phyloP scores from a whole-genome alignment of 1,284 basidiomycete genomes.

The Hypsizygus ulmarius region DNA sequence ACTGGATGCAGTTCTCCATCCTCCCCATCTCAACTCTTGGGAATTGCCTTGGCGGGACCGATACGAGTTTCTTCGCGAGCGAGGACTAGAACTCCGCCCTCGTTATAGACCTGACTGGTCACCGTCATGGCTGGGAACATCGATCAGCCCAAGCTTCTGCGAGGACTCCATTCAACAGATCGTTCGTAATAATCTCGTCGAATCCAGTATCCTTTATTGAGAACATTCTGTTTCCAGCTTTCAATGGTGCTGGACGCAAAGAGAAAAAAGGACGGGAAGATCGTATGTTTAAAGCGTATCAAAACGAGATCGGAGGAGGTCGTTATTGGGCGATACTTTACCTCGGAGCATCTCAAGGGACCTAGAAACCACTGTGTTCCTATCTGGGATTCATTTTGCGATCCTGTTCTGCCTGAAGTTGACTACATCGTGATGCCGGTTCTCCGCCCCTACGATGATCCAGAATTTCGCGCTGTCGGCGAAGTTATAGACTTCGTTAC shows the following conservation, averaged over 20 bases:
- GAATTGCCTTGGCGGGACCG: no score
- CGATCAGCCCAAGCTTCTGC: not conserved
- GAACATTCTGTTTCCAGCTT: not conserved
- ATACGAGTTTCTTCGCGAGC: no score
- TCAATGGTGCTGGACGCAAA: not conserved
- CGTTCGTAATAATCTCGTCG: not conserved
- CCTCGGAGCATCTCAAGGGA: not conserved
- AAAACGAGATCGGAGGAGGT: not conserved
- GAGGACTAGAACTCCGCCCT: not conserved
- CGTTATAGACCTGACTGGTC: not conserved
- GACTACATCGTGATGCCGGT: conserved; percentile 30
- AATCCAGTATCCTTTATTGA: not conserved
- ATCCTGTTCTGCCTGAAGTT: conserved; percentile 19
- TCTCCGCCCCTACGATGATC: conserved; percentile 27
- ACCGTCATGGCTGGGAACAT: not conserved
- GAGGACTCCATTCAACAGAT: not conserved
- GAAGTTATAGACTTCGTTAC: conserved; percentile 24
- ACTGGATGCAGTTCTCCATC: no score
- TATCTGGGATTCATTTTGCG: conserved; percentile 21
- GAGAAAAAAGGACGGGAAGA: no score
- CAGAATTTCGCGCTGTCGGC: conserved; percentile 25
- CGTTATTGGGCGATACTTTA: not conserved
- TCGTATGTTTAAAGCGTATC: no score
- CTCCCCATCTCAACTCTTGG: no score
- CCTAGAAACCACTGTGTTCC: conserved; percentile 12